Base-by-base conservation (phyloP, 441 rosid species). In the Jatropha multifida region DNA sequence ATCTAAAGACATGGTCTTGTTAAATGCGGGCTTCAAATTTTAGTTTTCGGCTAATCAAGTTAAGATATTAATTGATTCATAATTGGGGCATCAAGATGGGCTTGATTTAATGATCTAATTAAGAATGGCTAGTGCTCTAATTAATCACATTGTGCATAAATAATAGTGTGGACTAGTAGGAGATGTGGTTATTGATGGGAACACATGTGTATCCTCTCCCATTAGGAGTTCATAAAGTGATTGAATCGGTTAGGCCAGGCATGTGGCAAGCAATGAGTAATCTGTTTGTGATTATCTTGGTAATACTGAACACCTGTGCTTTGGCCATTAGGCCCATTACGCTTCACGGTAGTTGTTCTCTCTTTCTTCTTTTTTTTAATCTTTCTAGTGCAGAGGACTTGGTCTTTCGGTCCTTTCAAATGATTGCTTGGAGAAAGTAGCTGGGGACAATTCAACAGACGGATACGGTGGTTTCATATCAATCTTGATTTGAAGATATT, bases 1-100 rank as follows among this genome's bases (percentile, higher is more conserved):
- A 88, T 73, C 80, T 44, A 7, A 44, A 44, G 48, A 44, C 48
- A 44, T 44, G 7, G 48, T 44, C 10, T 44, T 11, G 10, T 44
- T 32, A 32, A 32, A 32, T 32, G 32, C 2, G 32, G 2, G 32
- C 32, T 32, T 32, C 32, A 32, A 32, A 32, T 32, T 32, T 6
- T 44, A 44, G 8, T 44, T 44, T 44, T 44, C 6, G 48, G 2
- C 48, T 44, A 44, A 44, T 44, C 48, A 44, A 44, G 7, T 44
- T 44, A 11, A 44, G 48, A 44, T 44, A 44, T 44, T 32, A 32
- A 32, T 32, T 44, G 48, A 11, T 11, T 8, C 6, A 11, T 44
- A 44, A 44, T 32, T 44, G 48, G 48, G 48, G 10, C 48, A 44
- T 7, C 10, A 44, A 11, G 48, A 44, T 7, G 10, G 7, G 48